Base-by-base conservation (phyloP, 1,284 basidiomycete genomes). In the Ceratorhiza oryzae-sativae region DNA sequence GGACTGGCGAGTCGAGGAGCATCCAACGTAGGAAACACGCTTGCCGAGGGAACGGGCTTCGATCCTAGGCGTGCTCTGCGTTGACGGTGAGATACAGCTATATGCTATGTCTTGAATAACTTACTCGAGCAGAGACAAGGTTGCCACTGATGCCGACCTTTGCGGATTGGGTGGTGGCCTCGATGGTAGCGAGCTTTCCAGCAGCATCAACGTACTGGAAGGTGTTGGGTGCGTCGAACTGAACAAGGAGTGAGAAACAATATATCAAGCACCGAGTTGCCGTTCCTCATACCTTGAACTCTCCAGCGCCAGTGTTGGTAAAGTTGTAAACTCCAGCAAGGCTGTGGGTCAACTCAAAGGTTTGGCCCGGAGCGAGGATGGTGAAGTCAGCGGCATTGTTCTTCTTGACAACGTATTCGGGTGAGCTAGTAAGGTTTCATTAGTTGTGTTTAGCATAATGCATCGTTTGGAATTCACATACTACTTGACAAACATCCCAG, bases 321-420 rank as follows among this genome's bases (percentile, higher is more conserved):
- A 70, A 70, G 67, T 70, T 70, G 53, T 70, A 70, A 10, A 70
- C 67, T 23, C 67, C 67, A 70, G 67, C 67, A 42, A 70, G 42
- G 53, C 30, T 70, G 53, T 70, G 67, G 25, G 67, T 70, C 25
- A 70, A 55, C 53, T 70, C 67, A 46, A 45, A 70, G 18, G 67
- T 48, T 49, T 70, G 67, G 32, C 67, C 67, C 25, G 67, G 67
- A n/a, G 67, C 67, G 39, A 70, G 30, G 41, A 70, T 34, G 8
- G 67, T 23, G 15, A 70, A 70, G 27, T 70, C 67, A 15, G 67
- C 67, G 9, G 67, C 53, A 42, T 70, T 70, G 53, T 70, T 70
- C 23, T 42, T 70, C 67, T 70, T 70, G 25, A 70, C 39, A 8
- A 46, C 67, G n/a, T 70, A 59, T 8, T 70, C 55, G n/a, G 67